A percentile compares a stretch with the other conserved stretches of the same genome.
These are phyloP conservation scores for Psilocybe cubensis DNA, from an alignment of 768 basidiomycete species.

Conservation along the genomic window DNA sequence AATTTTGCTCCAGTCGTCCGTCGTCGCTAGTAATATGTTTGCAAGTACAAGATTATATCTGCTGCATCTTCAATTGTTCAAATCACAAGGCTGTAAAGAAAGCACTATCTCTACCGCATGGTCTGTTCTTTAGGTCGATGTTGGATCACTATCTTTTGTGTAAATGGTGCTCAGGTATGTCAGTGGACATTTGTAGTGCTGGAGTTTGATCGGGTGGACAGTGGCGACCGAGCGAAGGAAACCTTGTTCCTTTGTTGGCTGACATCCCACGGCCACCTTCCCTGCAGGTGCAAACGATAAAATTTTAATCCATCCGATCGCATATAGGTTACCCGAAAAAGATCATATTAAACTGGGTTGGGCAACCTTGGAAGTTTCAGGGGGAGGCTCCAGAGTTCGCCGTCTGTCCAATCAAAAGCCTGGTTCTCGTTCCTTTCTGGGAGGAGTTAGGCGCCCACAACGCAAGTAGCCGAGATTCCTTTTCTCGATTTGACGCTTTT, in stretches of 20 bases:
- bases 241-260: not conserved
- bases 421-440: not conserved
- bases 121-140: slow-evolving; percentile 1
- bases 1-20: slow-evolving; percentile 28
- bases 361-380: not conserved
- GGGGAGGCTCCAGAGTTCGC: not conserved
- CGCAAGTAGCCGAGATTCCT: not conserved
- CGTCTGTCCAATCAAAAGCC: not conserved
- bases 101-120: slow-evolving; percentile 8
- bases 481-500: not conserved
- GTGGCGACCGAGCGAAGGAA: too few relatives aligned
- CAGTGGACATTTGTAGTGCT: not conserved
- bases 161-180: not conserved
- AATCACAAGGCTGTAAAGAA: slow-evolving; percentile 17
- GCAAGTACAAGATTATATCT: slow-evolving; percentile 35
- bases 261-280: not conserved
- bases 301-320: not conserved
- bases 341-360: not conserved
- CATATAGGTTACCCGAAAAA: not conserved
- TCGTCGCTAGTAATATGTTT: slow-evolving; percentile 35
- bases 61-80: slow-evolving; percentile 18
- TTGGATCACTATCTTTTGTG: not conserved
- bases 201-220: not conserved
- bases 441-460: not conserved
- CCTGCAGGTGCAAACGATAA: not conserved